Evolutionary conservation across 805 yeast genomes (phyloP).

Genomic region (Geotrichum ghanense): DNA sequence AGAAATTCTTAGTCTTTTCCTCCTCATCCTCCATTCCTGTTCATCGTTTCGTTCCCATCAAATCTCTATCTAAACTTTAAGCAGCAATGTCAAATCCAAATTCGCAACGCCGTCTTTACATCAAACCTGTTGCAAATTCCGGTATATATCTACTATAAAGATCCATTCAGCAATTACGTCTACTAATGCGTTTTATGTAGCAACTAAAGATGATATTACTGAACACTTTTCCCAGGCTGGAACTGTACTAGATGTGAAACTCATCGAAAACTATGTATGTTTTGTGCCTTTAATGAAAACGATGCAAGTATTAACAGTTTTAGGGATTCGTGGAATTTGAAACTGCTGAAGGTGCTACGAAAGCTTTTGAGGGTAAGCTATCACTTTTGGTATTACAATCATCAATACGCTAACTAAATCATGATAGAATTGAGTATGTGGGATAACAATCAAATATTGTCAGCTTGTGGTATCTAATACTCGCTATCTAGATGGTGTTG

Average conservation of each 20-base stretch:
- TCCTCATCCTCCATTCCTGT: background rate
- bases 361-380: constrained; percentile 15
- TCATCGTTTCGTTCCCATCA: background rate
- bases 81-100: constrained; percentile 1
- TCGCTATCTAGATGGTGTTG: constrained; percentile 18
- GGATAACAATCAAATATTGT: background rate
- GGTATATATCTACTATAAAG: too few species aligned
- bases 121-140: background rate
- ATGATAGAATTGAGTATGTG: constrained; percentile 13
- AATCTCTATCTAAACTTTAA: too few species aligned
- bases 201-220: constrained; percentile 30
- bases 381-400: too few species aligned
- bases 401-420: too few species aligned
- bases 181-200: too few species aligned
- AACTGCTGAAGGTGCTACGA: constrained; percentile 21
- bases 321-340: constrained; percentile 24
- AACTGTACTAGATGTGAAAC: constrained; percentile 41
- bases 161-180: too few species aligned
- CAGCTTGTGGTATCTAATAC: too few species aligned
- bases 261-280: constrained; percentile 30
- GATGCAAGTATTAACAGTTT: background rate
- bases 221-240: constrained; percentile 41
- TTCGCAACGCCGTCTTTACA: background rate
- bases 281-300: too few species aligned
- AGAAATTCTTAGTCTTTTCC: background rate